Evolutionary conservation across 164 flowering plant genomes (phyloP), one percentile per base, ranked within the genome.

Genomic region (Houttuynia cordata): DNA sequence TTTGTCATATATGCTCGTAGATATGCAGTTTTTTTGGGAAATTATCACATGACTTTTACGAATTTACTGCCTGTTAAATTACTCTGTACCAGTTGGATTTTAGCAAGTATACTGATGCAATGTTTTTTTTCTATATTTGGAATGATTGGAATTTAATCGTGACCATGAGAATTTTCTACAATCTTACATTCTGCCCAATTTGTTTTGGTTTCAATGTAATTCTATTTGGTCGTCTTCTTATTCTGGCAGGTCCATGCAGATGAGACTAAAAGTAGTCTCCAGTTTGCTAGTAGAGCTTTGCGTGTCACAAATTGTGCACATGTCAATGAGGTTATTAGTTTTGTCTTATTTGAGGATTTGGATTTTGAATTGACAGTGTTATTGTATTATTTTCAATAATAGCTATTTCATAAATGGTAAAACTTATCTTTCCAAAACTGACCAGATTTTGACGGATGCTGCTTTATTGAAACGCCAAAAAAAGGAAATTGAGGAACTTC

Each of bases 251-350:
- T 91, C 71, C 99, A 94, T 77, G 78, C 83, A 19, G 99, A 94
- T 70, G 99, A 94, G 73, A 94, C 99, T 41, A 94, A 86, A 78
- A 86, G 99, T 63, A 94, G 96, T 75, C 96, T 94, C 53, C 97
- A 90, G 61, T 94, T 94, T 84, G 97, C 99, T 53, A 94, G 96
- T 65, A 79, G 97, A 69, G 99, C 99, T 66, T 70, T 90, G 59
- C 91, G 88, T 66, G 95, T 94, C 59, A 94, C 95, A 51, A 94
- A 94, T 67, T 83, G 86, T 72, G 99, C 94, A 70, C 84, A 53
- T 58, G 97, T 94, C 56, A 94, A 94, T 71, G 99, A 94, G 99
- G 99, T 94, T 56, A 54, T 23, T n/a, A 24, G 15, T 21, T 13
- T 23, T 23, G 4, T 30, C 18, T 24, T 54, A 15, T 13, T 1